phyloP scores from a whole-genome alignment of 2,329 filamentous ascomycete genomes.

The Neonectria punicea region DNA sequence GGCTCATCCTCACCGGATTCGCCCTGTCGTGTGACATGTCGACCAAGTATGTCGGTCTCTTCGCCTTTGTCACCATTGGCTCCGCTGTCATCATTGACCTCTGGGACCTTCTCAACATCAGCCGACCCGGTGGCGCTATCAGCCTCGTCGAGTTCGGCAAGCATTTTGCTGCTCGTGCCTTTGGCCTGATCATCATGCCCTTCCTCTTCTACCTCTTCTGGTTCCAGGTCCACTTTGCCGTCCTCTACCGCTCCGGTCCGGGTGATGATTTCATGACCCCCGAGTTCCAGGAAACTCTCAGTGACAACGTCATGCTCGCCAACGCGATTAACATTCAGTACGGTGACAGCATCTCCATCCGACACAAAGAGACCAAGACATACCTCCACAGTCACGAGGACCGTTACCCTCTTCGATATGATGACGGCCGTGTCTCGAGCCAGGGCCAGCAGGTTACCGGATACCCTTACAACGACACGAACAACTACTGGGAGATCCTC shows the following conservation, averaged over 20 bases:
- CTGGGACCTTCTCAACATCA: conserved; percentile 93
- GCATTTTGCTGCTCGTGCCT: conserved; percentile 88
- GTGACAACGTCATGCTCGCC: conserved; percentile 91
- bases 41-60: conserved; percentile 96
- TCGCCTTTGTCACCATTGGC: conserved; percentile 97
- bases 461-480: conserved; percentile 98
- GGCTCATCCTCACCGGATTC: conserved; percentile 94
- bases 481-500: conserved; percentile 97
- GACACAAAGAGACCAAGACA: conserved; percentile 97
- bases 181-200: conserved; percentile 88
- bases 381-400: conserved; percentile 95
- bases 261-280: conserved; percentile 99
- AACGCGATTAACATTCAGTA: conserved; percentile 89
- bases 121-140: conserved; percentile 83
- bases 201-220: conserved; percentile 99
- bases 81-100: conserved; percentile 93
- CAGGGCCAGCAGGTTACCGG: conserved; percentile 98
- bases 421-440: conserved; percentile 96
- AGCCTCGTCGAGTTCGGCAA: conserved; percentile 82
- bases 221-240: conserved; percentile 99
- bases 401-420: conserved; percentile 91
- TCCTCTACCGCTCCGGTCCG: conserved; percentile 87
- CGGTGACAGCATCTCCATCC: conserved; percentile 86
- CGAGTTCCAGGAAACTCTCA: conserved; percentile 96
- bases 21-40: conserved; percentile 97